phyloP scores from a whole-genome alignment of 352 stramenopile genomes.

The Pythium sukuiense region DNA sequence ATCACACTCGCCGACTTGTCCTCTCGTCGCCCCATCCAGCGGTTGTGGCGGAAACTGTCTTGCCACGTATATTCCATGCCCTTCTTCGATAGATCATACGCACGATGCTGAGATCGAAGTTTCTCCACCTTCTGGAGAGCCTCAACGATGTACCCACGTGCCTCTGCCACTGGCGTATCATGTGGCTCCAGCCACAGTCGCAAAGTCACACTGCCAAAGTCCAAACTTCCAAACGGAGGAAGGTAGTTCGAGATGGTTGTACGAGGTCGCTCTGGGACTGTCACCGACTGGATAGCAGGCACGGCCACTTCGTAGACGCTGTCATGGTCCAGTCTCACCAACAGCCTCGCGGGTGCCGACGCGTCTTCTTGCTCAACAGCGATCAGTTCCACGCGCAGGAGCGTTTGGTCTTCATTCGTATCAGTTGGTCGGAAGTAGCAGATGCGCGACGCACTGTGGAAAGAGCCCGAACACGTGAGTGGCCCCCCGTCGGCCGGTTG shows the following conservation, averaged over 20 bases:
- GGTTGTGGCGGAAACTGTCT: slow-evolving; percentile 29
- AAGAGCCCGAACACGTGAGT: slow-evolving; percentile 32
- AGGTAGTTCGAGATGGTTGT: slow-evolving; percentile 1
- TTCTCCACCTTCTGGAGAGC: slow-evolving; percentile 20
- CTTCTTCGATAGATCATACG: neutral
- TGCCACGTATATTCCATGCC: slow-evolving; percentile 9
- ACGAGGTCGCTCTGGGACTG: slow-evolving; percentile 9
- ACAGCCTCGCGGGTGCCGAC: neutral
- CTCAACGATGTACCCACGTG: slow-evolving; percentile 13
- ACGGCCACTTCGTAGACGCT: slow-evolving; percentile 31
- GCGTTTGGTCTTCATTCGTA: slow-evolving; percentile 33
- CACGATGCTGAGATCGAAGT: slow-evolving; percentile 5
- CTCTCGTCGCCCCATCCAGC: slow-evolving; percentile 1
- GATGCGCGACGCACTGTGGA: slow-evolving; percentile 34
- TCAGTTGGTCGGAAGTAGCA: slow-evolving; percentile 34
- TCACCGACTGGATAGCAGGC: slow-evolving; percentile 11
- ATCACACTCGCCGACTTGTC: neutral
- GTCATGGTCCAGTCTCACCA: slow-evolving; percentile 33
- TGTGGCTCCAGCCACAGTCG: slow-evolving; percentile 41
- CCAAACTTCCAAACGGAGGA: slow-evolving; percentile 33
- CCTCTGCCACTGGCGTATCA: neutral
- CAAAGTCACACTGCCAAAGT: slow-evolving; percentile 35
- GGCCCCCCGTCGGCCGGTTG: neutral
- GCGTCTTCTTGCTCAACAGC: neutral
- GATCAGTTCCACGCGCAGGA: slow-evolving; percentile 33